These are phyloP conservation scores for Spirogloea muscicola DNA, from an alignment of 139 green algal species.

Conservation along the genomic window DNA sequence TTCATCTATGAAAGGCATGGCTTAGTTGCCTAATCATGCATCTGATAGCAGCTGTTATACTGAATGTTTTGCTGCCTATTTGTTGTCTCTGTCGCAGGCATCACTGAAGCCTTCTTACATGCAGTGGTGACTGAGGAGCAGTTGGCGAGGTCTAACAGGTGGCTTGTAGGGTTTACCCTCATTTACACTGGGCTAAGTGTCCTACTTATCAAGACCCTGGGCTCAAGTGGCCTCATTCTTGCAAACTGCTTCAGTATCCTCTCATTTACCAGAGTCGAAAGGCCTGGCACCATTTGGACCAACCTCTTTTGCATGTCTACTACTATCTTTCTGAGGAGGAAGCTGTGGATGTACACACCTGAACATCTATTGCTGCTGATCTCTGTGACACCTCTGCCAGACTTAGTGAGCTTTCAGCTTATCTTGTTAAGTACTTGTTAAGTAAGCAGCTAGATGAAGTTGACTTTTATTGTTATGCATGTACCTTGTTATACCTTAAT, in stretches of 20 bases:
- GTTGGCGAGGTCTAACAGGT: conserved; percentile 33
- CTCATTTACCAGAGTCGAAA: too few species aligned
- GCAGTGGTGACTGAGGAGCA: conserved; percentile 16
- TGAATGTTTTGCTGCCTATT: background rate
- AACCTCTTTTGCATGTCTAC: background rate
- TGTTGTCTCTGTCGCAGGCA: conserved; percentile 15
- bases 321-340: background rate
- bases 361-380: background rate
- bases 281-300: too few species aligned
- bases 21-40: background rate
- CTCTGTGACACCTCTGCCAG: background rate
- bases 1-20: background rate
- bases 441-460: background rate
- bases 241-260: conserved; percentile 51
- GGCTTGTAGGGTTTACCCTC: conserved; percentile 45
- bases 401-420: background rate
- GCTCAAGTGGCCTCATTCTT: conserved; percentile 43
- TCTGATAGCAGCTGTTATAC: background rate
- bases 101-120: conserved; percentile 43
- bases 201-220: conserved; percentile 22
- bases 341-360: background rate
- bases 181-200: conserved; percentile 35
- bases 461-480: background rate
- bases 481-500: background rate
- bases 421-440: background rate